A percentile compares a stretch with the other conserved stretches of the same genome.
Evolutionary conservation across 2,329 filamentous ascomycete species (phyloP).

Genomic region (Neophaeococcomyces mojaviensis): DNA sequence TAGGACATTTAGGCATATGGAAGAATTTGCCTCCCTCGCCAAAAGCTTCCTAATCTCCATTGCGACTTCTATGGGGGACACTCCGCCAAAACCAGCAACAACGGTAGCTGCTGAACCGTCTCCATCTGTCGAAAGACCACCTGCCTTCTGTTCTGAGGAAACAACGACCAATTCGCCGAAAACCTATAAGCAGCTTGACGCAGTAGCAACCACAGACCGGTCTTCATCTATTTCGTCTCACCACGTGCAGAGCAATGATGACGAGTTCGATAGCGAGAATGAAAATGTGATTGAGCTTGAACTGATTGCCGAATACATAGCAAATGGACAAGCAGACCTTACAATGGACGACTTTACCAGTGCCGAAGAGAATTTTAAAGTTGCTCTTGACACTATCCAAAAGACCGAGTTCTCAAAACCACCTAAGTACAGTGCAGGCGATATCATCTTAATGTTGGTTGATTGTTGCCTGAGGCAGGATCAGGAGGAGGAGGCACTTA

Average conservation of each 20-base stretch:
- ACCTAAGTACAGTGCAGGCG: conserved; percentile 16
- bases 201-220: not conserved
- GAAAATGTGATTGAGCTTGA: conserved; percentile 15
- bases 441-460: conserved; percentile 18
- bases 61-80: not conserved
- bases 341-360: conserved; percentile 13
- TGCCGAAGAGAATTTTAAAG: conserved; percentile 18
- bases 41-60: not conserved
- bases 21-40: not conserved
- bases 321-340: conserved; percentile 16
- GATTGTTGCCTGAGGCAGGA: conserved; percentile 19
- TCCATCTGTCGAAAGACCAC: not conserved
- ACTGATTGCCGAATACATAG: conserved; percentile 16
- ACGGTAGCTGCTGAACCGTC: too few species aligned
- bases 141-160: not conserved
- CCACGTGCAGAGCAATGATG: not conserved
- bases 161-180: not conserved
- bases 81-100: not conserved
- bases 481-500: conserved; percentile 18
- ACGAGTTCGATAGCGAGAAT: not conserved
- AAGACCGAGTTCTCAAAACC: conserved; percentile 15
- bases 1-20: not conserved
- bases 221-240: not conserved
- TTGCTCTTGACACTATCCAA: conserved; percentile 15
- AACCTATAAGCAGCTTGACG: not conserved